phyloP scores from a whole-genome alignment of 192 early-diverging fungal species.

The Chytriomyces hyalinus region DNA sequence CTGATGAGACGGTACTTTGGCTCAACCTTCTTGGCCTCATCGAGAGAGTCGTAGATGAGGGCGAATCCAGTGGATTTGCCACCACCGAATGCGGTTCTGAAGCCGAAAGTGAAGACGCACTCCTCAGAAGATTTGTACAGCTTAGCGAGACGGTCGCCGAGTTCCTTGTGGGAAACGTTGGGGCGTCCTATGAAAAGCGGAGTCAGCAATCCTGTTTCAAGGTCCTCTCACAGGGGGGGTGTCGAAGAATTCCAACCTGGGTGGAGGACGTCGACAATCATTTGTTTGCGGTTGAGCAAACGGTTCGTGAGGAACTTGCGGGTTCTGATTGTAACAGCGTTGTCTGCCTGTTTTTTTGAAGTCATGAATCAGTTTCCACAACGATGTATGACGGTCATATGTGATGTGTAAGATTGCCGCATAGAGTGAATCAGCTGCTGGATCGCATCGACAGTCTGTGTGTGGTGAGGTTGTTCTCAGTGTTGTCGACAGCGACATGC shows the following conservation, averaged over 20 bases:
- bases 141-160: conserved; percentile 93
- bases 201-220: background rate
- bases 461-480: background rate
- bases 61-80: conserved; percentile 95
- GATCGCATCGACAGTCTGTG: too few relatives aligned
- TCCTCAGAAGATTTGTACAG: conserved; percentile 92
- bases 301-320: conserved; percentile 99
- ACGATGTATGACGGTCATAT: too few relatives aligned
- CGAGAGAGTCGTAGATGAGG: conserved; percentile 93
- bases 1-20: conserved; percentile 96
- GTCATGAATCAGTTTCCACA: too few relatives aligned
- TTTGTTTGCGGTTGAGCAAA: conserved; percentile 95
- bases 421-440: too few relatives aligned
- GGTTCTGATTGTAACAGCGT: conserved; percentile 89
- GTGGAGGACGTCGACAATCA: conserved; percentile 96
- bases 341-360: conserved; percentile 40
- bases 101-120: conserved; percentile 89
- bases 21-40: conserved; percentile 97
- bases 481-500: conserved; percentile 31
- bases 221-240: too few relatives aligned
- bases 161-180: conserved; percentile 90
- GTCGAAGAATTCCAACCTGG: conserved; percentile 53
- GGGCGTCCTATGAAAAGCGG: conserved; percentile 56
- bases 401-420: too few relatives aligned
- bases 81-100: conserved; percentile 96